phyloP scores from a whole-genome alignment of 192 early-diverging fungal species.

The Coemansia sp. region DNA sequence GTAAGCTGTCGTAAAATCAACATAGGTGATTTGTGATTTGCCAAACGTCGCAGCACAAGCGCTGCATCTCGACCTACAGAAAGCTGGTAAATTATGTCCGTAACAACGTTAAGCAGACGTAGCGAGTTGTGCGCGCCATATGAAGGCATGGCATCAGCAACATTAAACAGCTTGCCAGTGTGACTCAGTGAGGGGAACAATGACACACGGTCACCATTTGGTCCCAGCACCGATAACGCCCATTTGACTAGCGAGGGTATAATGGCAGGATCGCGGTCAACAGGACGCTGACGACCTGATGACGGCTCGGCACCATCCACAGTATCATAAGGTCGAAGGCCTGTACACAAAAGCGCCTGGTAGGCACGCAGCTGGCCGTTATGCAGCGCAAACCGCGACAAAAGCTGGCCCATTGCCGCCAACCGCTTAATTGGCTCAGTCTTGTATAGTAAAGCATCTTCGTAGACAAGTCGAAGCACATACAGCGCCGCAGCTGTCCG shows the following conservation, averaged over 20 bases:
- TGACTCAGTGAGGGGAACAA: constrained; percentile 30
- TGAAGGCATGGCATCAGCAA: constrained; percentile 31
- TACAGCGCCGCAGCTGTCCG: constrained; percentile 33
- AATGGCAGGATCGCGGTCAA: constrained; percentile 6
- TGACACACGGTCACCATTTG: not conserved
- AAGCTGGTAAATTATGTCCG: constrained; percentile 23
- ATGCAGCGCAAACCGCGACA: constrained; percentile 22
- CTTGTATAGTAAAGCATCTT: constrained; percentile 31
- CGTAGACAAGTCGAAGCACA: constrained; percentile 38
- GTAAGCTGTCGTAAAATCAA: constrained; percentile 21
- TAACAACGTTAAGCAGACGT: constrained; percentile 12
- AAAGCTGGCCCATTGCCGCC: constrained; percentile 15
- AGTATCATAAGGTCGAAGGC: not conserved
- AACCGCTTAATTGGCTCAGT: constrained; percentile 18
- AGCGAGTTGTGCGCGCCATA: constrained; percentile 13
- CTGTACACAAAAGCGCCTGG: constrained; percentile 13
- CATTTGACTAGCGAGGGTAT: constrained; percentile 31
- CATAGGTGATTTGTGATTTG: constrained; percentile 2
- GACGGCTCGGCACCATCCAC: not conserved
- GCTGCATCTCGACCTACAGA: constrained; percentile 8
- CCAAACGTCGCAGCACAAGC: constrained; percentile 17
- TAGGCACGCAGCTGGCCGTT: constrained; percentile 2
- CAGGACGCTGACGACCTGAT: constrained; percentile 7
- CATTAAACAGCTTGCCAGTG: constrained; percentile 25
- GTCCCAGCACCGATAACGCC: constrained; percentile 11